Percentiles rank a stretch among this genome's conserved stretches.
phyloP scores from a whole-genome alignment of 306 rosid genomes.

The Arachis hypogaea region DNA sequence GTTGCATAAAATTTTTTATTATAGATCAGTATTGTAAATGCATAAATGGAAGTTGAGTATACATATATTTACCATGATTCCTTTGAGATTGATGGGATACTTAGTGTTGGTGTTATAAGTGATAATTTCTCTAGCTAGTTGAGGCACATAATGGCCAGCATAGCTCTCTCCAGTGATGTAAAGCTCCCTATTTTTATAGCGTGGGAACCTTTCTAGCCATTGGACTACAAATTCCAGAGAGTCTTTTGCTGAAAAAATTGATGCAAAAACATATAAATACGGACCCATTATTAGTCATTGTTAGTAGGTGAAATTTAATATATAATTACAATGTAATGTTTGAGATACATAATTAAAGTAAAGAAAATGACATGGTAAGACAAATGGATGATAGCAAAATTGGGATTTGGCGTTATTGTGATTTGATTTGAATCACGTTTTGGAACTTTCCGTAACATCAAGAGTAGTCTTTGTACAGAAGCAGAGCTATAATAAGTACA shows the following conservation, averaged over 20 bases:
- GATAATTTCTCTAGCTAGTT: conserved; percentile 74
- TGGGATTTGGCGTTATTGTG: conserved; percentile 27
- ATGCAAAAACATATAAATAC: not conserved
- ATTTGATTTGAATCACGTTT: conserved; percentile 17
- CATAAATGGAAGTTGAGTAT: not conserved
- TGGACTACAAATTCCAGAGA: conserved; percentile 71
- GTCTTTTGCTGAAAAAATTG: conserved; percentile 61
- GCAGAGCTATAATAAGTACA: conserved; percentile 40
- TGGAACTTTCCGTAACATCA: conserved; percentile 28
- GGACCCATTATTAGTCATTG: not conserved
- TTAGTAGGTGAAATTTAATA: not conserved
- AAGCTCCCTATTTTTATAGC: conserved; percentile 72
- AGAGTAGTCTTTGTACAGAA: not conserved
- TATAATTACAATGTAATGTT: not conserved
- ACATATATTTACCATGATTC: conserved; percentile 66
- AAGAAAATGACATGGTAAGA: conserved; percentile 10
- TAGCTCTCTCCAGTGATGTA: conserved; percentile 93
- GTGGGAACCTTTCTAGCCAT: conserved; percentile 88
- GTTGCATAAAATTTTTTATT: too few species aligned
- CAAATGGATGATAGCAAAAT: conserved; percentile 18
- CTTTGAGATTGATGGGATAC: conserved; percentile 73
- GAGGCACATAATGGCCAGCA: conserved; percentile 98
- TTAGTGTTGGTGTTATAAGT: conserved; percentile 57
- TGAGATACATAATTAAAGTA: not conserved
- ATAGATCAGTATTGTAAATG: not conserved